Evolutionary conservation across 768 basidiomycete species (phyloP).

Genomic region (Pleurotus pulmonarius): DNA sequence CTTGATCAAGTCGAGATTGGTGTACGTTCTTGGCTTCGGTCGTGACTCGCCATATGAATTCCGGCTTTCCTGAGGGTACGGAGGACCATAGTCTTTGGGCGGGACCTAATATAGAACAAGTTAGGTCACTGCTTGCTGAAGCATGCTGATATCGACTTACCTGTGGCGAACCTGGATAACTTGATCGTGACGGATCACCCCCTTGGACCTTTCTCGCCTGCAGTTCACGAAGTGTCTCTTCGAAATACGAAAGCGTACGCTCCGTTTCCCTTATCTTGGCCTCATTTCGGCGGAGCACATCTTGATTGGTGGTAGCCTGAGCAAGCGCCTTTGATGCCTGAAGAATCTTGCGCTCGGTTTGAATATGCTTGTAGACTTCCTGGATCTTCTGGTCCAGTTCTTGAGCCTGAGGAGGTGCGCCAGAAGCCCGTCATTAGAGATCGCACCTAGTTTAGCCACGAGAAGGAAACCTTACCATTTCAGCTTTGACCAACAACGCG

Average conservation of each 20-base stretch:
- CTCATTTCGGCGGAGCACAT: conserved; percentile 79
- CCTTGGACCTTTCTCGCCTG: conserved; percentile 70
- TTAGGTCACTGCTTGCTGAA: conserved; percentile 4
- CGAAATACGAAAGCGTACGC: conserved; percentile 81
- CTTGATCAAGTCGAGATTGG: conserved; percentile 91
- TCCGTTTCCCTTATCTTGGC: conserved; percentile 86
- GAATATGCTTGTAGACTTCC: conserved; percentile 85
- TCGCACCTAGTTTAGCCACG: no score
- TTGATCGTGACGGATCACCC: conserved; percentile 52
- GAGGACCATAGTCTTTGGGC: conserved; percentile 43
- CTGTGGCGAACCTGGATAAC: conserved; percentile 39
- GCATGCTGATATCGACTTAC: conserved; percentile 19
- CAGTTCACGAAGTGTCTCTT: conserved; percentile 79
- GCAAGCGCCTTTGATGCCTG: conserved; percentile 78
- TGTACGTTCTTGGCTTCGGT: conserved; percentile 64
- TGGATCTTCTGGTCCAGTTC: conserved; percentile 93
- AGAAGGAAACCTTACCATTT: conserved; percentile 11
- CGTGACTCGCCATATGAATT: conserved; percentile 24
- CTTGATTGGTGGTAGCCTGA: conserved; percentile 81
- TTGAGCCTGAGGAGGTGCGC: conserved; percentile 32
- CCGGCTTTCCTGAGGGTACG: conserved; percentile 23
- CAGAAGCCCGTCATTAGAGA: no score
- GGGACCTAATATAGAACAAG: conserved; percentile 37
- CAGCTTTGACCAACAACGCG: not conserved
- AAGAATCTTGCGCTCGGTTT: conserved; percentile 89